Percentiles rank a stretch among this genome's conserved stretches.
Evolutionary conservation across 1,139 yeast species (phyloP).

Genomic region (Candida sanyaensis): DNA sequence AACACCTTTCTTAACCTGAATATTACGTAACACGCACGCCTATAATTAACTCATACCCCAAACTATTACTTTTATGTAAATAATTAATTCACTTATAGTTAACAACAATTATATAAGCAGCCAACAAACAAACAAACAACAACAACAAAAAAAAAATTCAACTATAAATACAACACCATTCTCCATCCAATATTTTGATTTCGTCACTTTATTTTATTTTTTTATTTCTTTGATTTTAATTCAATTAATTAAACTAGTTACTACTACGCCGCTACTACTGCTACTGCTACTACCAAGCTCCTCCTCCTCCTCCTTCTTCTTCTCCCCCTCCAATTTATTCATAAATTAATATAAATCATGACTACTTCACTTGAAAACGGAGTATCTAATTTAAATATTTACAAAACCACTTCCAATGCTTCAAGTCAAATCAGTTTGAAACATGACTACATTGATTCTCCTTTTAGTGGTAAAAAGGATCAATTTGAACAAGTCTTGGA

Average conservation of each 20-base stretch:
- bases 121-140: too few species aligned
- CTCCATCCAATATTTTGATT: background rate
- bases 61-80: background rate
- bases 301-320: too few species aligned
- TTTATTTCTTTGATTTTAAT: background rate
- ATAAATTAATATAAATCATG: constrained; percentile 1
- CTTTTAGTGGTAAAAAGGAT: constrained; percentile 77
- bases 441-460: constrained; percentile 71
- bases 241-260: background rate
- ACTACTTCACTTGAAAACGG: constrained; percentile 13
- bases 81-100: background rate
- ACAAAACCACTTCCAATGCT: constrained; percentile 25
- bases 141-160: background rate
- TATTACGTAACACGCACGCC: too few species aligned
- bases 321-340: background rate
- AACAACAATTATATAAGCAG: background rate
- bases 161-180: constrained; percentile 8
- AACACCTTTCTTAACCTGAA: background rate
- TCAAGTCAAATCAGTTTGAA: constrained; percentile 37
- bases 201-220: background rate
- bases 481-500: constrained; percentile 86
- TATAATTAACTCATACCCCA: too few species aligned
- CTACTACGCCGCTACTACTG: background rate
- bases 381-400: constrained; percentile 12
- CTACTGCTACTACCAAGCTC: background rate